A percentile compares a stretch with the other conserved stretches of the same genome.
These are phyloP conservation scores for Tetradesmus lagerheimii DNA, from an alignment of 139 green algal genomes.

Conservation along the genomic window DNA sequence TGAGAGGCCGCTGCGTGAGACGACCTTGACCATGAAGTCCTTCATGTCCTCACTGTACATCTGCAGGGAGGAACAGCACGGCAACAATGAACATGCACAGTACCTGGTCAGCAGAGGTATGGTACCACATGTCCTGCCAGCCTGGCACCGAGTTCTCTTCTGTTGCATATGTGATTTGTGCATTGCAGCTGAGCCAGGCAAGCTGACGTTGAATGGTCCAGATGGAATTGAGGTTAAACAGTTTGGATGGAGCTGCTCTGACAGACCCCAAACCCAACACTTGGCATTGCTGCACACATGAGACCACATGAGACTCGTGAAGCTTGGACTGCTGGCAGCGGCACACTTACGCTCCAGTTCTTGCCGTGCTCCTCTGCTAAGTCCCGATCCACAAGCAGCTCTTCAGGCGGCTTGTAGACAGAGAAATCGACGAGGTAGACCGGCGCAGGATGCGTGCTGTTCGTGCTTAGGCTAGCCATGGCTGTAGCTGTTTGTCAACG, in stretches of 20 bases:
- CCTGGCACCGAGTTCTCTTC: too few species aligned
- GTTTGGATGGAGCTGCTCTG: not conserved
- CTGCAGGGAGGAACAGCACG: constrained; percentile 5
- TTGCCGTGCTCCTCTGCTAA: constrained; percentile 24
- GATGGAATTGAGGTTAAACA: not conserved
- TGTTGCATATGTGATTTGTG: not conserved
- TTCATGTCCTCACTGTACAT: constrained; percentile 47
- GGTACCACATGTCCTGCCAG: not conserved
- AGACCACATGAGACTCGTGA: not conserved
- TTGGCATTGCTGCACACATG: not conserved
- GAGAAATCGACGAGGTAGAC: constrained; percentile 55
- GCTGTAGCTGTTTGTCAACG: not conserved
- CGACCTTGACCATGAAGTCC: constrained; percentile 57
- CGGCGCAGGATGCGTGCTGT: constrained; percentile 7
- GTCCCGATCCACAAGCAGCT: constrained; percentile 44
- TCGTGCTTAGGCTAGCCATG: not conserved
- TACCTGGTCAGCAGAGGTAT: not conserved
- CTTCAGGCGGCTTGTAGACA: constrained; percentile 58
- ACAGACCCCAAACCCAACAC: not conserved
- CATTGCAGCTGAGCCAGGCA: not conserved
- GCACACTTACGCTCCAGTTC: constrained; percentile 34
- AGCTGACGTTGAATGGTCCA: not conserved
- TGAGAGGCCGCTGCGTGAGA: constrained; percentile 13
- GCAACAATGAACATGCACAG: not conserved
- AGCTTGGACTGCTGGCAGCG: not conserved